Percentiles rank a stretch among this genome's conserved stretches.
Evolutionary conservation across 306 rosid genomes (phyloP).

Genomic region (Dryas drummondii): DNA sequence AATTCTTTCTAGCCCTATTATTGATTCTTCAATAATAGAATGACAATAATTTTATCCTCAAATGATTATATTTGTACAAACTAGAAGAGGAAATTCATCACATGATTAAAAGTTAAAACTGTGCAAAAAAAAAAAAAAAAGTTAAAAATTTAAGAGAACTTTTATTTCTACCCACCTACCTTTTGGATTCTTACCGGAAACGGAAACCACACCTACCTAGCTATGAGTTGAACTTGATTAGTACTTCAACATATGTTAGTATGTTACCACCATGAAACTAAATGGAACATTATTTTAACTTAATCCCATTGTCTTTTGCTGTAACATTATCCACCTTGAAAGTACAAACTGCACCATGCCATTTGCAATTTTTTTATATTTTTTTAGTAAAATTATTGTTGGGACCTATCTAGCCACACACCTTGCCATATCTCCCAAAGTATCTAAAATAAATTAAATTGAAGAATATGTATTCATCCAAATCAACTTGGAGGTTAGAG

Average conservation of each 20-base stretch:
- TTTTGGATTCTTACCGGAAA: background rate
- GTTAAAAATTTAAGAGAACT: too few relatives aligned
- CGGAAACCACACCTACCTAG: too few relatives aligned
- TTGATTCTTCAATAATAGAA: constrained; percentile 29
- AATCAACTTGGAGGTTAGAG: constrained; percentile 6
- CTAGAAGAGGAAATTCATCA: background rate
- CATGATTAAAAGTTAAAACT: too few relatives aligned
- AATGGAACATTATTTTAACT: background rate
- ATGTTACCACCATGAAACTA: background rate
- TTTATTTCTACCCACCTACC: too few relatives aligned
- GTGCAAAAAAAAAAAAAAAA: too few relatives aligned
- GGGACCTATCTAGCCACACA: background rate
- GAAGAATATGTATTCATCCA: background rate
- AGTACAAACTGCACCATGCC: background rate
- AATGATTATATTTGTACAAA: background rate
- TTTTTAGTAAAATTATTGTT: background rate
- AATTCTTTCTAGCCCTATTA: constrained; percentile 4
- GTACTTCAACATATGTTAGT: too few relatives aligned
- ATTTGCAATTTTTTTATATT: background rate
- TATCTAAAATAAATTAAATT: background rate
- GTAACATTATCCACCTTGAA: background rate
- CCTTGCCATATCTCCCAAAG: background rate
- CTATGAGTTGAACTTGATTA: too few relatives aligned
- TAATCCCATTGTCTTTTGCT: background rate
- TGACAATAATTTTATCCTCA: background rate